Evolutionary conservation across 1,284 basidiomycete genomes (phyloP).

Genomic region (Ustilago vetiveriae): DNA sequence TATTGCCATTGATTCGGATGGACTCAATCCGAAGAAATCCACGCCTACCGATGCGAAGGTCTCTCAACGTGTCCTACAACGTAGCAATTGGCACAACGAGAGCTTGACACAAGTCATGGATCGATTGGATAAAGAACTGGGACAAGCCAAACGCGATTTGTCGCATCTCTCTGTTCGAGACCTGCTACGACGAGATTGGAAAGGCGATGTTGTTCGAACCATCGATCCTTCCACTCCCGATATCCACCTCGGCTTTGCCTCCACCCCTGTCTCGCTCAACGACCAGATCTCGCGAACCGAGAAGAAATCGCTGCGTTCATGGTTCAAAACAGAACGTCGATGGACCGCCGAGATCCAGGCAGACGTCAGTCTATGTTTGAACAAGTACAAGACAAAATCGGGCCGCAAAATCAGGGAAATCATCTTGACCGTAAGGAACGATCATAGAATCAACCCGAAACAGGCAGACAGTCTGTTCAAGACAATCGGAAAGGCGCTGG

Average conservation of each 20-base stretch:
- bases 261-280: conserved; percentile 64
- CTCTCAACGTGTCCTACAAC: conserved; percentile 18
- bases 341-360: conserved; percentile 59
- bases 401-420: conserved; percentile 50
- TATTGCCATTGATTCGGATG: conserved; percentile 62
- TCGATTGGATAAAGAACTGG: conserved; percentile 55
- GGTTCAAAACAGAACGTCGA: conserved; percentile 60
- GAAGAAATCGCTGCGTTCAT: conserved; percentile 44
- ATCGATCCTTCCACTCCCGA: conserved; percentile 50
- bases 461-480: conserved; percentile 54
- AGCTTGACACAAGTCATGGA: conserved; percentile 55
- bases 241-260: conserved; percentile 66
- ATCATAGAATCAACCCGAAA: conserved; percentile 34
- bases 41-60: conserved; percentile 31
- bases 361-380: conserved; percentile 51
- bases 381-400: conserved; percentile 43
- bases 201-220: conserved; percentile 64
- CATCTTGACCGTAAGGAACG: conserved; percentile 43
- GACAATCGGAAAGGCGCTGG: conserved; percentile 29
- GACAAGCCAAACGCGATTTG: conserved; percentile 61
- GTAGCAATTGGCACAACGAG: conserved; percentile 51
- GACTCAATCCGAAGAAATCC: conserved; percentile 50
- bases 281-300: conserved; percentile 63
- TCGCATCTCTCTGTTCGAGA: conserved; percentile 60
- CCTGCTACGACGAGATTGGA: conserved; percentile 67